A percentile compares a stretch with the other conserved stretches of the same genome.
Conservation (phyloP, 106 monocot genomes). For the Amphibolis antarctica region DNA sequence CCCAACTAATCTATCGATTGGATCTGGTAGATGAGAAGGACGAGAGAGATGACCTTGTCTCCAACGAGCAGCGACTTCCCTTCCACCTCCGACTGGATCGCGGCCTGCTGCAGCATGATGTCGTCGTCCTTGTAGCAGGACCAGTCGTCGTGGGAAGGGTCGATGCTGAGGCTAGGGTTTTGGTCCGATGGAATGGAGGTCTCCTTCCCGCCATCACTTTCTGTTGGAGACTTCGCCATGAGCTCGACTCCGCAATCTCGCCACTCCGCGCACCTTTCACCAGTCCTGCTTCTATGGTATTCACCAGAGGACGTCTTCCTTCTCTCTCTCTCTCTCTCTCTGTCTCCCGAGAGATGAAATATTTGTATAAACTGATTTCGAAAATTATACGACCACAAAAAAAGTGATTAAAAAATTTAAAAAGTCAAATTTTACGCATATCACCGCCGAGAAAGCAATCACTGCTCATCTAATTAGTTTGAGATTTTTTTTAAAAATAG, state of each 20-base stretch:
- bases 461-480: too few species aligned
- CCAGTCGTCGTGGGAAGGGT: conserved; percentile 11
- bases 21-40: neutral
- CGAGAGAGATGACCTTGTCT: conserved; percentile 29
- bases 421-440: too few species aligned
- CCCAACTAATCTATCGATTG: neutral
- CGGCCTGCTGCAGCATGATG: conserved; percentile 26
- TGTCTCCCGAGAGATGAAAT: too few species aligned
- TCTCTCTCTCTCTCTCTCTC: too few species aligned
- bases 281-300: too few species aligned
- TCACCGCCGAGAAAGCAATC: too few species aligned
- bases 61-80: conserved; percentile 42
- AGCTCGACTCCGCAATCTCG: neutral
- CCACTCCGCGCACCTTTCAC: too few species aligned
- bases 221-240: neutral
- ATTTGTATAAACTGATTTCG: too few species aligned
- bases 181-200: neutral
- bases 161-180: conserved; percentile 1
- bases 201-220: conserved; percentile 1
- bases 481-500: too few species aligned
- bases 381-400: too few species aligned
- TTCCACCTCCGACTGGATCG: conserved; percentile 34
- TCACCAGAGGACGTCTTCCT: too few species aligned
- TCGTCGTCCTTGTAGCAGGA: conserved; percentile 29
- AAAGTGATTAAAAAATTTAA: too few species aligned